Conservation (phyloP, 2,329 filamentous ascomycete genomes). For the Epichloe uncinata region DNA sequence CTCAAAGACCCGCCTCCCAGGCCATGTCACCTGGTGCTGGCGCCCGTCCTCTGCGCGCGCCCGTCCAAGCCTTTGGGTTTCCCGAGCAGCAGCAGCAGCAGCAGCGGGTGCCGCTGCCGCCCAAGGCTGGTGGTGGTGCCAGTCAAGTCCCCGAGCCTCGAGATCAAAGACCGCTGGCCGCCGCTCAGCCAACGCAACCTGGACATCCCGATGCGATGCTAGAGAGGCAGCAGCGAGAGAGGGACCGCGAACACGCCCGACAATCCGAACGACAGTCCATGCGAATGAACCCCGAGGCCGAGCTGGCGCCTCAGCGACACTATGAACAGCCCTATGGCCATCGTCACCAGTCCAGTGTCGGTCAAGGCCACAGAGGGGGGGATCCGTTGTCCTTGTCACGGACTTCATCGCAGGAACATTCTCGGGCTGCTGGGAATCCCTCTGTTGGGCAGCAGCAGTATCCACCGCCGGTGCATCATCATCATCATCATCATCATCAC, state of each 20-base stretch:
- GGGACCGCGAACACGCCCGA: constrained; percentile 8
- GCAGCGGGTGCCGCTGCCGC: constrained; percentile 2
- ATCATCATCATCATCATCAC: constrained; percentile 8
- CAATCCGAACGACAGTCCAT: constrained; percentile 17
- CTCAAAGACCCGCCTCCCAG: constrained; percentile 27
- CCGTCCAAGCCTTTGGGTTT: constrained; percentile 29
- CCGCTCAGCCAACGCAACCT: constrained; percentile 2
- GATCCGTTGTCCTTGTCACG: constrained; percentile 28
- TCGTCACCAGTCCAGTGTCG: constrained; percentile 25
- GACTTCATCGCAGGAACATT: constrained; percentile 28
- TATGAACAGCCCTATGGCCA: constrained; percentile 30
- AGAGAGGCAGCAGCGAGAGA: constrained; percentile 10
- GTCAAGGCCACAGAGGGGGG: constrained; percentile 20
- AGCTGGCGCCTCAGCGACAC: constrained; percentile 26
- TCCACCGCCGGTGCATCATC: constrained; percentile 18
- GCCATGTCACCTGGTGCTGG: constrained; percentile 32
- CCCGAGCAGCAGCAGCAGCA: constrained; percentile 21
- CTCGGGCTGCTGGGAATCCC: constrained; percentile 20
- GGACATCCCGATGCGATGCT: constrained; percentile 5
- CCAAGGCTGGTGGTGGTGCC: neutral
- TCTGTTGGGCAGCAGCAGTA: constrained; percentile 17
- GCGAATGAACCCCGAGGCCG: constrained; percentile 37
- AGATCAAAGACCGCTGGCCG: constrained; percentile 6
- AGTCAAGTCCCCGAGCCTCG: constrained; percentile 5
- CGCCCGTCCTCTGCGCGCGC: constrained; percentile 28